Evolutionary conservation across 345 rosid species (phyloP).

Genomic region (Theobroma cacao): DNA sequence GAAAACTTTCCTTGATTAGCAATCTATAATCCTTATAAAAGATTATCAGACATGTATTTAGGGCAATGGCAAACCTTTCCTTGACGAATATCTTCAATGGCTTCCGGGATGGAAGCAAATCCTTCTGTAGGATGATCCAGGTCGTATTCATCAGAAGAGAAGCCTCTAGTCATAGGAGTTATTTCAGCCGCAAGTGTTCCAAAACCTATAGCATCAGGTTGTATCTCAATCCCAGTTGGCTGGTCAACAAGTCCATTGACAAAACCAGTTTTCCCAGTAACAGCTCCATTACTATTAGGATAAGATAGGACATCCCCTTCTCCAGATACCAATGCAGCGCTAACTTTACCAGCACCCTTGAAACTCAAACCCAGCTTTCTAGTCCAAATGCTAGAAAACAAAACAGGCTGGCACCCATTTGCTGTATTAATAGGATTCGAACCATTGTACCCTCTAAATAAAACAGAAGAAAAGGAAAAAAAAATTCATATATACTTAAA

Average conservation of each 20-base stretch:
- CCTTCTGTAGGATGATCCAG: conserved; percentile 62
- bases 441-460: conserved; percentile 16
- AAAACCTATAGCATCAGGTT: conserved; percentile 32
- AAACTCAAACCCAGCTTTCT: conserved; percentile 29
- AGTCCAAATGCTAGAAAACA: conserved; percentile 1
- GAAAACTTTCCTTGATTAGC: conserved; percentile 5
- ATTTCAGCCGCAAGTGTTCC: conserved; percentile 43
- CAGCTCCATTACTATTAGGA: conserved; percentile 36
- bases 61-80: conserved; percentile 54
- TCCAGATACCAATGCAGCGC: conserved; percentile 45
- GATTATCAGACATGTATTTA: conserved; percentile 12
- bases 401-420: conserved; percentile 13
- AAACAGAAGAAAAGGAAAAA: background rate
- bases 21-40: background rate
- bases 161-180: conserved; percentile 31
- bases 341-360: conserved; percentile 28
- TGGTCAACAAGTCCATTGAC: conserved; percentile 9
- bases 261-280: conserved; percentile 20
- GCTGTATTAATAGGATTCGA: conserved; percentile 14
- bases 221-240: conserved; percentile 30
- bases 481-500: background rate
- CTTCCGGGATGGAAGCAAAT: conserved; percentile 65
- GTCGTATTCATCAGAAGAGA: conserved; percentile 52
- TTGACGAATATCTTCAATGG: conserved; percentile 68
- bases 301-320: conserved; percentile 45